Evolutionary conservation across 768 basidiomycete genomes (phyloP), one percentile per base, ranked within the genome.

Genomic region (Boletus tomentosulus): DNA sequence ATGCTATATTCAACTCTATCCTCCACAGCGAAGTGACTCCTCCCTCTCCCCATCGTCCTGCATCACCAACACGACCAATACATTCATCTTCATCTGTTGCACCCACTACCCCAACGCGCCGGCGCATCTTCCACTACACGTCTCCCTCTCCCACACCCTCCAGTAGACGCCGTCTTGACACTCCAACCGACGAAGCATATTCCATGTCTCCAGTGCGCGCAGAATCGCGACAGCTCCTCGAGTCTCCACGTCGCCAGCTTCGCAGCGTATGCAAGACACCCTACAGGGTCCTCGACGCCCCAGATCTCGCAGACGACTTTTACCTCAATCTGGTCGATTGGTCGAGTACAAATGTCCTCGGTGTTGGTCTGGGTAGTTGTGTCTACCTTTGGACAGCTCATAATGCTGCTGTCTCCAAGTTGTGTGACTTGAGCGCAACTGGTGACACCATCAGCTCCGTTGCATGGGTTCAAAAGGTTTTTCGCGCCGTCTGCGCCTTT

Each of bases 381-480:
- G 96, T 99, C 12, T 99, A 99, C 66, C 84, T 98, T 1, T 99
- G 97, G 97, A 90, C 89, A 8, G 97, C 96, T 7, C 87, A 92
- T 49, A 97, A 94, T 53, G 92, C 92, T 22, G 83, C 82, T 6
- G 97, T 98, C 4, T 89, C 86, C 27, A 95, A 96, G 66, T 75
- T 99, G 16, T 96, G 92, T 65, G 93, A 98, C 63, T 71, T 98
- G 19, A 57, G 71, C 22, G 59, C 60, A n/a, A 74, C 80, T 6
- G 75, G 74, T 42, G 92, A 95, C 68, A 83, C 82, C 0, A 81
- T 97, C 57, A 92, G 91, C 46, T 92, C 91, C 1, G 81, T 99
- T 1, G 86, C 87, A 9, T 99, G 96, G 96, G 94, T 96, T 0
- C 91, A 96, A 60, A 85, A 78, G 67, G 84, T 75, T 31, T 38